phyloP scores from a whole-genome alignment of 306 rosid species.

The Mucuna pruriens region DNA sequence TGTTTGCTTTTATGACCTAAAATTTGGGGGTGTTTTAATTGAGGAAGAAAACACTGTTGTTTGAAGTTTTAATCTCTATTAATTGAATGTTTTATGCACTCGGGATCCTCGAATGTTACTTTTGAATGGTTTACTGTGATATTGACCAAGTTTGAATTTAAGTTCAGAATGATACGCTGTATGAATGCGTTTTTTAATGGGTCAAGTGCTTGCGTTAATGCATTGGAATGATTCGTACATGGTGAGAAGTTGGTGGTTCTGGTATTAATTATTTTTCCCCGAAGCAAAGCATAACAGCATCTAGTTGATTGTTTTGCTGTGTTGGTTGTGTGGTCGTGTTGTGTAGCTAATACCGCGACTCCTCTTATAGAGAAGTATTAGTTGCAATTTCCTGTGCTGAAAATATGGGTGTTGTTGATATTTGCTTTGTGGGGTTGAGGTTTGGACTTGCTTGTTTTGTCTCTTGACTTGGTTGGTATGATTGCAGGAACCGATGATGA shows the following conservation, averaged over 20 bases:
- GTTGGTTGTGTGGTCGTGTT: not conserved
- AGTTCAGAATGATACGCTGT: not conserved
- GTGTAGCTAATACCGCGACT: not conserved
- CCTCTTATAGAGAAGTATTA: not conserved
- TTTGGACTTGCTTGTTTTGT: slow-evolving; percentile 23
- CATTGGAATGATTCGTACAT: not conserved
- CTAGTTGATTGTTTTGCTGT: slow-evolving; percentile 6
- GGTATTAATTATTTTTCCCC: not conserved
- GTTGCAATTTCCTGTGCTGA: not conserved
- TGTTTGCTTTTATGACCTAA: not conserved
- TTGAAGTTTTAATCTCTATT: not conserved
- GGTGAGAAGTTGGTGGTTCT: slow-evolving; percentile 19
- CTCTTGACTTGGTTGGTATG: slow-evolving; percentile 12
- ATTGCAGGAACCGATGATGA: slow-evolving; percentile 87
- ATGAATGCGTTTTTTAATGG: not conserved
- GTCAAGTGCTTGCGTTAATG: slow-evolving; percentile 21
- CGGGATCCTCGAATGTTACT: not conserved
- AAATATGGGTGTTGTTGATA: slow-evolving; percentile 2
- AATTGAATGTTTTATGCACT: not conserved
- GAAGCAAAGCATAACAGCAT: not conserved
- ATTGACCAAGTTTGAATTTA: not conserved
- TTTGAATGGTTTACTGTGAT: not conserved
- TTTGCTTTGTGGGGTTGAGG: slow-evolving; percentile 11
- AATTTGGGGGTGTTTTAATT: not conserved
- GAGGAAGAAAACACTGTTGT: not conserved